A percentile compares a stretch with the other conserved stretches of the same genome.
Evolutionary conservation across 495 filamentous ascomycete genomes (phyloP).

Genomic region (Collariella sp.): DNA sequence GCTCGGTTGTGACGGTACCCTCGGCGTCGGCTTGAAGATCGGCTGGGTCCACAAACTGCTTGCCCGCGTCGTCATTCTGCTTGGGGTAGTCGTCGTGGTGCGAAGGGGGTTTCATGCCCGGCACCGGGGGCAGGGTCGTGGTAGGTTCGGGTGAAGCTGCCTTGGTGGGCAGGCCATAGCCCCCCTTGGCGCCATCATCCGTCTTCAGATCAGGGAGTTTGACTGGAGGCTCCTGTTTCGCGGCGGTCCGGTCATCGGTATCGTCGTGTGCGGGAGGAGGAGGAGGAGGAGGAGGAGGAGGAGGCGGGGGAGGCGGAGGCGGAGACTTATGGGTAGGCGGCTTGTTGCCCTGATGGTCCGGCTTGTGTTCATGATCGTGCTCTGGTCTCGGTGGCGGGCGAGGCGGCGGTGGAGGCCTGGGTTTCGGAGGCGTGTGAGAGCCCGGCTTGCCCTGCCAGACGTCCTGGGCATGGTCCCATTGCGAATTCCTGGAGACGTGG

Average conservation of each 20-base stretch:
- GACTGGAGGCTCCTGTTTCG: constrained; percentile 13
- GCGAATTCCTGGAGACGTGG: constrained; percentile 49
- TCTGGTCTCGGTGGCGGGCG: neutral
- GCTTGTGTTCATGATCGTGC: constrained; percentile 2
- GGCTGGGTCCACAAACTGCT: constrained; percentile 4
- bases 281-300: neutral
- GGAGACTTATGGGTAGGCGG: neutral
- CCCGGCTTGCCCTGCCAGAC: constrained; percentile 12
- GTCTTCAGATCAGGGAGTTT: constrained; percentile 35
- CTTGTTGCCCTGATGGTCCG: neutral
- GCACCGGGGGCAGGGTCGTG: constrained; percentile 2
- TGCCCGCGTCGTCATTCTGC: constrained; percentile 5
- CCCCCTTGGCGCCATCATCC: constrained; percentile 19
- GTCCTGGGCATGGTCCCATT: constrained; percentile 35
- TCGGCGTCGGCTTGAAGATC: constrained; percentile 8
- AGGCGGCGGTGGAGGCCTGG: neutral
- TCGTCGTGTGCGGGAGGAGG: constrained; percentile 3
- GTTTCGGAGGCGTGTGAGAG: neutral
- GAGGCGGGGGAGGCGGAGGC: constrained; percentile 10
- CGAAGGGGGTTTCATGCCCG: neutral
- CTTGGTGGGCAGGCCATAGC: constrained; percentile 22
- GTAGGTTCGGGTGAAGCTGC: neutral
- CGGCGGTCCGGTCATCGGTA: constrained; percentile 9
- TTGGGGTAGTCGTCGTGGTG: constrained; percentile 9
- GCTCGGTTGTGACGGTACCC: constrained; percentile 30